Percentiles rank a stretch among this genome's conserved stretches.
Evolutionary conservation across 2,329 filamentous ascomycete species (phyloP).

Genomic region (Aspergillus fructus): DNA sequence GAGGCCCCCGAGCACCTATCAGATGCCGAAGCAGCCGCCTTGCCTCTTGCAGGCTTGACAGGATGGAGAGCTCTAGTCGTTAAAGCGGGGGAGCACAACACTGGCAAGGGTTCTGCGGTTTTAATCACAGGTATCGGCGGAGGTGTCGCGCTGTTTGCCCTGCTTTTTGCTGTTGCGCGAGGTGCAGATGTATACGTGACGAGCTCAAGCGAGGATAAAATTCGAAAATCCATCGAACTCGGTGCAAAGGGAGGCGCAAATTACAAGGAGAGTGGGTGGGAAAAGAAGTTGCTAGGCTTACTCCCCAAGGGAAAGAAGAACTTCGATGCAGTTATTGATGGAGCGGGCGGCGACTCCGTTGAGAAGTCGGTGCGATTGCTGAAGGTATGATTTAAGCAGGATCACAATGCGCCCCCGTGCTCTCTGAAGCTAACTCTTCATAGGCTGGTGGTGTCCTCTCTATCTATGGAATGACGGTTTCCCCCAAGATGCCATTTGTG

Average conservation of each 20-base stretch:
- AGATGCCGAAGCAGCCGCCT: slow-evolving; percentile 73
- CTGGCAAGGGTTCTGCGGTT: slow-evolving; percentile 65
- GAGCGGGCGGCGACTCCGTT: slow-evolving; percentile 84
- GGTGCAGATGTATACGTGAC: slow-evolving; percentile 81
- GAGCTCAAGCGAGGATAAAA: slow-evolving; percentile 71
- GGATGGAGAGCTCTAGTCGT: slow-evolving; percentile 82
- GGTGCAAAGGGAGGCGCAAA: slow-evolving; percentile 80
- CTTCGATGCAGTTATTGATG: slow-evolving; percentile 84
- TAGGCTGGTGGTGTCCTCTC: slow-evolving; percentile 76
- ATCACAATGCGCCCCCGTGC: not conserved
- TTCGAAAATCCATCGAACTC: slow-evolving; percentile 66
- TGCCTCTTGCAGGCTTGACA: slow-evolving; percentile 83
- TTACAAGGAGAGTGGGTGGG: slow-evolving; percentile 79
- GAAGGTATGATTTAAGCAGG: slow-evolving; percentile 50
- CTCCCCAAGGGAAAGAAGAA: slow-evolving; percentile 65
- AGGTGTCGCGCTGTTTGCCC: slow-evolving; percentile 78
- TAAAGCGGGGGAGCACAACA: slow-evolving; percentile 65
- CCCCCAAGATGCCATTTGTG: slow-evolving; percentile 79
- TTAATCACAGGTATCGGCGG: slow-evolving; percentile 90
- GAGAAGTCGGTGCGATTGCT: slow-evolving; percentile 66
- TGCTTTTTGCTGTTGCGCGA: slow-evolving; percentile 74
- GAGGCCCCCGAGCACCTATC: slow-evolving; percentile 70
- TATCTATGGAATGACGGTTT: slow-evolving; percentile 86
- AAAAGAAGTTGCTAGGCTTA: slow-evolving; percentile 64
- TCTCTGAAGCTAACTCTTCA: slow-evolving; percentile 13